Evolutionary conservation across 306 rosid species (phyloP).

Genomic region (Inga leiocalycina): DNA sequence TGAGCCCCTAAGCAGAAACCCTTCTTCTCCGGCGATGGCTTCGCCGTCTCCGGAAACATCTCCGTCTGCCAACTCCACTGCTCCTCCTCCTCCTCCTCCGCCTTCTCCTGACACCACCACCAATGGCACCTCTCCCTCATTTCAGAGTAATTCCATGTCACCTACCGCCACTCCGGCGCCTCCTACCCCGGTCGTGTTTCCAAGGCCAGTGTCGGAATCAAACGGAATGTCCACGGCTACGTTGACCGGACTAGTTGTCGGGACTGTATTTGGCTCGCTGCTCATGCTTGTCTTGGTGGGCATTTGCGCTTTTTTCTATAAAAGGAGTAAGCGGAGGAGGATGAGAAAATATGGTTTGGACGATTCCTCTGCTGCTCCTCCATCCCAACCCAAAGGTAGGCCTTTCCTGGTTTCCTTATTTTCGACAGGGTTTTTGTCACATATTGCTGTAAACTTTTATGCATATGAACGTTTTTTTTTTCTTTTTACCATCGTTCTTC

Average conservation of each 20-base stretch:
- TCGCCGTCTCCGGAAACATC: neutral
- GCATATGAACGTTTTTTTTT: neutral
- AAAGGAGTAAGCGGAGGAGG: slow-evolving; percentile 32
- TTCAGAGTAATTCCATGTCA: neutral
- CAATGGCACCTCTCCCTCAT: neutral
- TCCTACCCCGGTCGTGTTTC: neutral
- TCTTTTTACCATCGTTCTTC: neutral
- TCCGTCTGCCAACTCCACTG: neutral
- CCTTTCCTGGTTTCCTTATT: neutral
- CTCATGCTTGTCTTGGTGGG: slow-evolving; percentile 36
- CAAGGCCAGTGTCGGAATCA: neutral
- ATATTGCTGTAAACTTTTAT: neutral
- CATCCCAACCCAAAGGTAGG: slow-evolving; percentile 35
- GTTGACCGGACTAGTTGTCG: neutral
- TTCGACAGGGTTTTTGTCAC: neutral
- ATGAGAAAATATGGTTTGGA: slow-evolving; percentile 3
- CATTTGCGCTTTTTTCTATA: slow-evolving; percentile 27
- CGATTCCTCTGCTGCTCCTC: slow-evolving; percentile 19
- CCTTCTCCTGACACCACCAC: neutral
- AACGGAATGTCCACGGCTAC: neutral
- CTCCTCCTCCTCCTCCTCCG: neutral
- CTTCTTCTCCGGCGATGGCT: slow-evolving; percentile 13
- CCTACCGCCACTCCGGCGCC: neutral
- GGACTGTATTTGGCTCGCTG: slow-evolving; percentile 43
- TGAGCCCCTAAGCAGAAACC: neutral